A percentile compares a stretch with the other conserved stretches of the same genome.
phyloP scores from a whole-genome alignment of 129 eudicot species.

The Centrapalus pauciflorus region DNA sequence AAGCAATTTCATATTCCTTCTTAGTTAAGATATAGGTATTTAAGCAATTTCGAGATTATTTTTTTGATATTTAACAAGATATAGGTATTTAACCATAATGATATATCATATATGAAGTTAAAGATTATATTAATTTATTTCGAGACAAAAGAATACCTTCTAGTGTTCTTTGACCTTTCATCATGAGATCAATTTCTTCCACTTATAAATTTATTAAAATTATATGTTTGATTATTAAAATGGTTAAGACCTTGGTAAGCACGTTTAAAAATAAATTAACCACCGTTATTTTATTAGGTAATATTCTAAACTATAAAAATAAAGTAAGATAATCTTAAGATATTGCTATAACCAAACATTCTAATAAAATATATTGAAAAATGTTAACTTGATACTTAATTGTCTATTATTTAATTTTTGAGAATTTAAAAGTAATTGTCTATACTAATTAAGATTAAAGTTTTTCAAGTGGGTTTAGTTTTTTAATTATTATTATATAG shows the following conservation, averaged over 20 bases:
- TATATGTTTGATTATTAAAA: neutral
- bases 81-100: no score
- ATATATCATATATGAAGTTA: no score
- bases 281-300: neutral
- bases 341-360: neutral
- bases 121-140: no score
- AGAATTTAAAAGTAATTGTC: no score
- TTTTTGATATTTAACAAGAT: no score
- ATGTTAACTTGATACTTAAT: no score
- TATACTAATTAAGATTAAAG: neutral
- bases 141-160: no score
- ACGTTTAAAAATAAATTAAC: neutral
- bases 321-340: neutral
- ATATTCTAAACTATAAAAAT: no score
- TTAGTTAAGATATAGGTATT: no score
- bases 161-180: neutral
- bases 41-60: no score
- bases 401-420: no score
- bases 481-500: neutral
- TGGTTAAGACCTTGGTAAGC: neutral
- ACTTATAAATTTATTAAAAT: neutral
- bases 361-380: neutral
- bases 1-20: no score
- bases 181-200: neutral
- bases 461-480: conserved; percentile 10